Evolutionary conservation across 192 early-diverging fungal genomes (phyloP).

Genomic region (Coemansia sp.): DNA sequence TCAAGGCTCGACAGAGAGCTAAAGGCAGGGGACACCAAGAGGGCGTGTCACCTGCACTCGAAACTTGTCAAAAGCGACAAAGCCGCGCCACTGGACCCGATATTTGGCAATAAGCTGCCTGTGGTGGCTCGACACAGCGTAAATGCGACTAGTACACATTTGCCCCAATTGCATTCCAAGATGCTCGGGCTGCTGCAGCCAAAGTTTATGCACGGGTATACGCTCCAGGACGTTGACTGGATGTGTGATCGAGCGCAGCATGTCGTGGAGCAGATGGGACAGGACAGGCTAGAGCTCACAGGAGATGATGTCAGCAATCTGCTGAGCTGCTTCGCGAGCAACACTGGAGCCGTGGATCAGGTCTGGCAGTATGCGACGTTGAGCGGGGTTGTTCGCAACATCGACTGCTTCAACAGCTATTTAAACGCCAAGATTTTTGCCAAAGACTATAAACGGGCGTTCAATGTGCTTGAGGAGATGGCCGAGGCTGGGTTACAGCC

Average conservation of each 20-base stretch:
- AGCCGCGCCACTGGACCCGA: background rate
- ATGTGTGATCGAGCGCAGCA: background rate
- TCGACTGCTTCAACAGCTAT: constrained; percentile 31
- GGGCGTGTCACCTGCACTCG: background rate
- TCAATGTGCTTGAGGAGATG: constrained; percentile 19
- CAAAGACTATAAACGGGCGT: constrained; percentile 17
- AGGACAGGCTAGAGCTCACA: background rate
- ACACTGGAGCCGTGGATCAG: constrained; percentile 12
- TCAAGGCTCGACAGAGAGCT: background rate
- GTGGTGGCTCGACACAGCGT: background rate
- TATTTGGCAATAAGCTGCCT: background rate
- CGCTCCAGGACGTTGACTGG: background rate
- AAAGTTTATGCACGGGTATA: background rate
- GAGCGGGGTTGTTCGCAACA: constrained; percentile 19
- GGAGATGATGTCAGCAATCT: constrained; percentile 4
- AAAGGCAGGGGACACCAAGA: background rate
- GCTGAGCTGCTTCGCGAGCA: constrained; percentile 10
- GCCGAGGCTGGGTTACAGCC: constrained; percentile 11
- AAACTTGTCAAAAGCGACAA: background rate
- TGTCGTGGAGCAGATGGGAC: background rate
- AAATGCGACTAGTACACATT: background rate
- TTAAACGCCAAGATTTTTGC: constrained; percentile 11
- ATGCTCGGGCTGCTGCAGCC: background rate
- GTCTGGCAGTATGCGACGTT: constrained; percentile 42
- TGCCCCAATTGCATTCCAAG: background rate